phyloP scores from a whole-genome alignment of 441 rosid genomes.

The Euphorbia schlechtendalii region DNA sequence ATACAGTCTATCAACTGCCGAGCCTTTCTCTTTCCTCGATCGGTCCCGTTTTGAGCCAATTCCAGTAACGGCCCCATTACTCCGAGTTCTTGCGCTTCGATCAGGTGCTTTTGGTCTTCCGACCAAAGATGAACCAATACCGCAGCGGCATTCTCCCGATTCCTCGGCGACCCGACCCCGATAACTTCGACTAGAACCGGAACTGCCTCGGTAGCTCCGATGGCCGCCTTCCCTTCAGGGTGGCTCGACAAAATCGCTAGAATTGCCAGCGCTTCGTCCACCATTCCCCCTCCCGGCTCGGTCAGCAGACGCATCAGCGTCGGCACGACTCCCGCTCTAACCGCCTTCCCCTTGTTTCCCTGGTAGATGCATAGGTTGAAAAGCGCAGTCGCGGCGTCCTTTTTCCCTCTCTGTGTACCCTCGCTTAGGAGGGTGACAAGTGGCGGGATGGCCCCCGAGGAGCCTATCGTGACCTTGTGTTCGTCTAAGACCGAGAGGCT shows the following conservation, averaged over 20 bases:
- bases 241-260: slow-evolving; percentile 85
- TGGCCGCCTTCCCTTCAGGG: slow-evolving; percentile 74
- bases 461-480: slow-evolving; percentile 80
- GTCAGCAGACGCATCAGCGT: slow-evolving; percentile 65
- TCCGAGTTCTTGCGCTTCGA: slow-evolving; percentile 69
- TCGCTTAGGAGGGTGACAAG: slow-evolving; percentile 75
- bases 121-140: slow-evolving; percentile 82
- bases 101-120: slow-evolving; percentile 59
- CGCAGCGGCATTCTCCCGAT: slow-evolving; percentile 92
- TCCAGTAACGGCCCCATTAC: slow-evolving; percentile 61
- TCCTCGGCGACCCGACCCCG: slow-evolving; percentile 71
- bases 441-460: slow-evolving; percentile 76
- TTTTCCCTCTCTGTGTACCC: slow-evolving; percentile 89
- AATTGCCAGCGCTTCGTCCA: slow-evolving; percentile 86
- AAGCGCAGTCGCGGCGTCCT: slow-evolving; percentile 97
- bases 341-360: slow-evolving; percentile 94
- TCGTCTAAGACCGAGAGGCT: slow-evolving; percentile 89
- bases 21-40: slow-evolving; percentile 91
- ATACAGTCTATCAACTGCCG: slow-evolving; percentile 72
- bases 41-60: slow-evolving; percentile 79
- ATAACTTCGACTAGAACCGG: slow-evolving; percentile 75
- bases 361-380: slow-evolving; percentile 93
- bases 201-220: slow-evolving; percentile 80
- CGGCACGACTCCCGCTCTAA: slow-evolving; percentile 85
- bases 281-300: slow-evolving; percentile 74